Percentiles rank a stretch among this genome's conserved stretches.
Evolutionary conservation across 257 asterid species (phyloP).

Genomic region (Scutellaria minor): DNA sequence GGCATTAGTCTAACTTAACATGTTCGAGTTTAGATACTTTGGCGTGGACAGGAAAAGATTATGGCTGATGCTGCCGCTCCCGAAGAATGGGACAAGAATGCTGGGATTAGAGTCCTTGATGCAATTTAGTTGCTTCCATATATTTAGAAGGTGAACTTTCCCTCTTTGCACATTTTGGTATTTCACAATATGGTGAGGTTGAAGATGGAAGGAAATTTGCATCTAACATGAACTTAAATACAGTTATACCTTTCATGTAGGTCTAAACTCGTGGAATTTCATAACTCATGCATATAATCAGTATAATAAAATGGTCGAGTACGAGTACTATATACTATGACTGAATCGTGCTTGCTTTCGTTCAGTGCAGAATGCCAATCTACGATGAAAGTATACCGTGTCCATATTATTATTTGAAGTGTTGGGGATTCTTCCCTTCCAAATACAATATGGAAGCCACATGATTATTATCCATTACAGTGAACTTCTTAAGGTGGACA

Average conservation of each 20-base stretch:
- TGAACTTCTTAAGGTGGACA: background rate
- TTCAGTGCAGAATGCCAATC: constrained; percentile 30
- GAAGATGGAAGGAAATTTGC: background rate
- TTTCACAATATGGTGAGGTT: background rate
- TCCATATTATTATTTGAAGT: constrained; percentile 21
- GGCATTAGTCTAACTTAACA: constrained; percentile 24
- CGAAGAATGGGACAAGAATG: constrained; percentile 78
- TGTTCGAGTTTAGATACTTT: constrained; percentile 66
- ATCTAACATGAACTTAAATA: too few relatives aligned
- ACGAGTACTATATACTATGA: background rate
- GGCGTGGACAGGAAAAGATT: constrained; percentile 81
- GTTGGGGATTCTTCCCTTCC: background rate
- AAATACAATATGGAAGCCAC: constrained; percentile 16
- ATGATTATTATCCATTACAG: background rate
- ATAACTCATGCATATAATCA: background rate
- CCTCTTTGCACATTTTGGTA: constrained; percentile 7
- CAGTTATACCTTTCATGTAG: too few relatives aligned
- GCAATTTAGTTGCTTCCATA: constrained; percentile 49
- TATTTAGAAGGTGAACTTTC: constrained; percentile 42
- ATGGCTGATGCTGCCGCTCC: constrained; percentile 73
- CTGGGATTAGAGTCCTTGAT: constrained; percentile 67
- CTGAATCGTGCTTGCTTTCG: background rate
- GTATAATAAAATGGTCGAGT: background rate
- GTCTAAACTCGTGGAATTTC: background rate
- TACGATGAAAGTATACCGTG: background rate